Base-by-base conservation (phyloP, 805 yeast genomes). In the Candida alai region DNA sequence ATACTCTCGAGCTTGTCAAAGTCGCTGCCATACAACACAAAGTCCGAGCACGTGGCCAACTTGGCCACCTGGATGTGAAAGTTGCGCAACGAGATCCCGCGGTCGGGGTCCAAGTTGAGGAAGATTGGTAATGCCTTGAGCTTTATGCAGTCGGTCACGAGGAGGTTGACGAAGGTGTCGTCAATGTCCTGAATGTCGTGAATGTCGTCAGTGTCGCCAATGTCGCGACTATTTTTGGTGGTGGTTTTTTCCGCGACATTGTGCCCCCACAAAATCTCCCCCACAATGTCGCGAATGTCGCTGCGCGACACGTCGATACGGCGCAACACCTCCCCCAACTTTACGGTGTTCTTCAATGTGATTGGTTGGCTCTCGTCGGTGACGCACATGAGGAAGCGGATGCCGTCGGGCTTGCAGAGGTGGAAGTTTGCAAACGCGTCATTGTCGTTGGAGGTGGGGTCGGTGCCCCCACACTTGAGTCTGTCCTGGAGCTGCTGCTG, bases 11-110 rank as follows among this genome's bases (percentile, higher is more conserved):
- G 23, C 10, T 36, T 42, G 3, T 36, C 26, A 7, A 25, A 31
- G 15, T 73, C 66, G 41, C 78, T 68, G 42, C 87, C 74, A 54
- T 88, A 90, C n/a, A 89, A 75, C 5, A 86, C 62, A 32, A 87
- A 74, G 50, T 85, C 94, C 0, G 93, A 71, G 7, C 87, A 66
- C 18, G 76, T 66, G 21, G 93, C 83, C 40, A 81, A 63, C 51
- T 87, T 88, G n/a, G 87, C 73, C 13, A 79, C 83, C 58, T 90
- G 97, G 37, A 84, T 76, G 51, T 84, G 87, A 56, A 88, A 89
- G 51, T 89, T 85, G 42, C 97, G 71, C 35, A 88, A 68, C 3
- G 86, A 76, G 5, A 85, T 78, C 4, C 95, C 93, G 27, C 72
- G 65, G 37, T 68, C 75, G 11, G 88, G 90, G 45, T 83, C 89